Evolutionary conservation across 345 rosid species (phyloP), one percentile per base, ranked within the genome.

Genomic region (Boechera stricta): DNA sequence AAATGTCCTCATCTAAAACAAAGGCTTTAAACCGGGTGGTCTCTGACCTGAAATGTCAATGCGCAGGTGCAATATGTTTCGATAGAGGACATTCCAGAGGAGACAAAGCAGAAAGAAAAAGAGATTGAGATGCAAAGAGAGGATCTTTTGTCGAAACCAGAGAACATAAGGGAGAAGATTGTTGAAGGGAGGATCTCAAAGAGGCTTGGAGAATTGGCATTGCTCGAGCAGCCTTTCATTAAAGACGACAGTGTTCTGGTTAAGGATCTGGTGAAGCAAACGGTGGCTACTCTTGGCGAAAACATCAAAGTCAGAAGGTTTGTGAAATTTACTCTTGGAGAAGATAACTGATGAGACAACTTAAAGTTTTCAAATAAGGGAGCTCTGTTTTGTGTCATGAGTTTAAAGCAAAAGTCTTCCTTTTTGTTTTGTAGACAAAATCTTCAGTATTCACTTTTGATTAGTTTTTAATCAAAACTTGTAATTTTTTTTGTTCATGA

Each of bases 71-170:
- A 87, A 82, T 90, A 80, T 72, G 91, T 92, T 10, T 87, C 93
- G 24, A 18, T 85, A 1, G 96, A 90, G 45, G 98, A 95, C 18
- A 84, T 90, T 21, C 84, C 92, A 0, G 90, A 87, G 75, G 74
- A 74, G 65, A 69, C 84, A 11, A 58, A 81, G 82, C 77, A 68
- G 51, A 88, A 87, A 83, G 99, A 95, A 67, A 92, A 84, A 69
- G 98, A 88, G 81, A 79, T 95, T 0, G 99, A 90, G 85, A 89
- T 89, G 96, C 99, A 92, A 85, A 82, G 94, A 73, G 99, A 95
- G 69, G 99, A 95, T 74, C 86, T 95, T 28, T 64, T 76, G 73
- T 89, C 89, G 3, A 95, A 95, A 81, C 99, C 98, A 2, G 98
- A 88, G 85, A 88, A 90, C 86, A 90, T 92, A 64, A 84, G 85